A percentile compares a stretch with the other conserved stretches of the same genome.
These are phyloP conservation scores for Scytalidium lignicola DNA, from an alignment of 2,329 filamentous ascomycete species.

Conservation along the genomic window DNA sequence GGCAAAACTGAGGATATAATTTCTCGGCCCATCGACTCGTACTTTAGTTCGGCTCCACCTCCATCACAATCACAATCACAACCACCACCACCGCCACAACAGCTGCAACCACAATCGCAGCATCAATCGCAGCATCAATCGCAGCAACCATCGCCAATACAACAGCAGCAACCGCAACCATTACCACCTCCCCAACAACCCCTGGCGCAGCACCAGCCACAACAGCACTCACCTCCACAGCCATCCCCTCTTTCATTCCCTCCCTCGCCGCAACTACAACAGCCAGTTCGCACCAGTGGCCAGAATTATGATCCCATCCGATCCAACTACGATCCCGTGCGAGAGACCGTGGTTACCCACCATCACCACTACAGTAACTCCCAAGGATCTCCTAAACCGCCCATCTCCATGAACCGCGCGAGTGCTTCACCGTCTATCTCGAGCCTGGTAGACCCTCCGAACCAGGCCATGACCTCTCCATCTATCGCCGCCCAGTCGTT, in stretches of 20 bases:
- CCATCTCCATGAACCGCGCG: constrained; percentile 55
- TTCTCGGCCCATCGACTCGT: constrained; percentile 17
- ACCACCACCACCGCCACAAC: constrained; percentile 4
- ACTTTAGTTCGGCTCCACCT: constrained; percentile 15
- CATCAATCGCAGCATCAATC: not conserved
- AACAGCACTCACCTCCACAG: not conserved
- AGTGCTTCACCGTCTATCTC: constrained; percentile 89
- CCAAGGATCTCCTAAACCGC: constrained; percentile 41
- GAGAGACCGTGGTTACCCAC: constrained; percentile 50
- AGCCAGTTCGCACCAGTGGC: constrained; percentile 58
- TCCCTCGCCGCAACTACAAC: constrained; percentile 42
- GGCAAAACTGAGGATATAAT: constrained; percentile 34
- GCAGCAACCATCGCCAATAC: not conserved
- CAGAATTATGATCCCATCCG: constrained; percentile 89
- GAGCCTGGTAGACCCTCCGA: constrained; percentile 74
- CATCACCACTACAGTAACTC: constrained; percentile 37
- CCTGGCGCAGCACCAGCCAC: not conserved
- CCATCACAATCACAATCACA: not conserved
- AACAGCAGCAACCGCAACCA: constrained; percentile 38
- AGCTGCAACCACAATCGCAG: not conserved
- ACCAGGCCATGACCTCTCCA: constrained; percentile 25
- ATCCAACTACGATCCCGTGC: constrained; percentile 61
- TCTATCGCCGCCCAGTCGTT: constrained; percentile 27
- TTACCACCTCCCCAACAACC: constrained; percentile 4
- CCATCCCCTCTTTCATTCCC: constrained; percentile 33